Evolutionary conservation across 768 basidiomycete genomes (phyloP).

Genomic region (Termitomyces sp.): DNA sequence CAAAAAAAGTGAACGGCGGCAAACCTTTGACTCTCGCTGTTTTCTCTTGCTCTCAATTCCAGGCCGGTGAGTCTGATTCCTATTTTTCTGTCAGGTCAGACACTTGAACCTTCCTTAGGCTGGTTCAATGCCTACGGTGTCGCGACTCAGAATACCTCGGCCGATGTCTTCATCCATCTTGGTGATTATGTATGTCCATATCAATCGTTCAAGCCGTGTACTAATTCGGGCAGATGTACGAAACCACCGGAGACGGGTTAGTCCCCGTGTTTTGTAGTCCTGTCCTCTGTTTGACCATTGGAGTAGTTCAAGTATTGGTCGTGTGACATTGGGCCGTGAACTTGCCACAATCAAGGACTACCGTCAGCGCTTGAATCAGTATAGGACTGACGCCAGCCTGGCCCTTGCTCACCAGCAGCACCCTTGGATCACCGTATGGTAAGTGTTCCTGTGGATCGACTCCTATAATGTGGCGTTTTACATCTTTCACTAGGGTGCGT

Average conservation of each 20-base stretch:
- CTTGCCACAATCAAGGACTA: constrained; percentile 56
- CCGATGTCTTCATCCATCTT: constrained; percentile 54
- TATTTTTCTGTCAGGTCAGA: neutral
- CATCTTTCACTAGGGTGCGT: neutral
- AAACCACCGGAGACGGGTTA: neutral
- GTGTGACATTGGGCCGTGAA: constrained; percentile 48
- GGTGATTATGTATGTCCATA: constrained; percentile 40
- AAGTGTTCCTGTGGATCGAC: neutral
- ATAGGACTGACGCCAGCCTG: constrained; percentile 48
- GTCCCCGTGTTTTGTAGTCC: too few relatives aligned
- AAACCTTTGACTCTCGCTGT: constrained; percentile 51
- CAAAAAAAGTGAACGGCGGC: constrained; percentile 46
- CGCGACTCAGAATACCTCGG: constrained; percentile 38
- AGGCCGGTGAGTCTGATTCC: constrained; percentile 31
- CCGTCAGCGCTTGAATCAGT: constrained; percentile 46
- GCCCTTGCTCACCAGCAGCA: constrained; percentile 43
- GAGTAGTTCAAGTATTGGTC: constrained; percentile 28
- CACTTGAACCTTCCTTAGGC: constrained; percentile 24
- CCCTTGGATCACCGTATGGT: constrained; percentile 51
- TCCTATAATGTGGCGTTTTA: neutral
- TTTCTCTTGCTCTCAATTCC: constrained; percentile 57
- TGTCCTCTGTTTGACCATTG: neutral
- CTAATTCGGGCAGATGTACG: neutral
- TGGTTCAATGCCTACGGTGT: constrained; percentile 52
- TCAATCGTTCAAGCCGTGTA: neutral